Evolutionary conservation across 345 rosid genomes (phyloP), one percentile per base, ranked within the genome.

Genomic region (Aquilaria sinensis): DNA sequence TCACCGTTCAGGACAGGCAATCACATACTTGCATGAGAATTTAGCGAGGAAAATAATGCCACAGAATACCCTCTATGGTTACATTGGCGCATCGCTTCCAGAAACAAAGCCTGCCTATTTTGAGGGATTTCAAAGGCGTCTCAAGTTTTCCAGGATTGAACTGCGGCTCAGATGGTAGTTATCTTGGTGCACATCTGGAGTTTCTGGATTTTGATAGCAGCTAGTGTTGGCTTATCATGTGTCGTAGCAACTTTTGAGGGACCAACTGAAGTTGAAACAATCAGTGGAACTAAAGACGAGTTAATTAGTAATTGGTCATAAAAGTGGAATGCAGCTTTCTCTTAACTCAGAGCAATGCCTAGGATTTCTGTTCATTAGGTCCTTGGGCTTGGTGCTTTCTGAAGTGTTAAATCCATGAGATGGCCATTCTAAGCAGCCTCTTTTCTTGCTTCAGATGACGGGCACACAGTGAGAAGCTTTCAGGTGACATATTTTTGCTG

Each of bases 171-270:
- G 82, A 70, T 62, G 73, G 49, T 61, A 70, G 41, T 75, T 67
- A 71, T 54, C 62, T 32, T 59, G 85, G 79, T 71, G 79, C 72
- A 62, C 83, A 69, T 67, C 61, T 64, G 78, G 77, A 61, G 61
- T n/a, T 33, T 49, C 66, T 45, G 68, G 71, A 41, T 65, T 77
- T 67, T 51, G 82, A 85, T 56, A 78, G 71, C 88, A 72, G 64
- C 77, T 81, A 43, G 74, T 74, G 46, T 71, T 83, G 56, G 83
- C 84, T 58, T 89, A 83, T 69, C 89, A 77, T 59, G 88, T 85
- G 29, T 81, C 89, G 53, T 81, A 81, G 64, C 89, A 85, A 79
- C 75, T 85, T 53, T 67, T 79, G 61, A 79, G 85, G 32, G 91
- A 83, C 69, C 88, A 71, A 68, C 74, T 73, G 53, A 81, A 81